These are phyloP conservation scores for Plasmodium yoelii DNA, from an alignment of 169 alveolate genomes.

Conservation along the genomic window DNA sequence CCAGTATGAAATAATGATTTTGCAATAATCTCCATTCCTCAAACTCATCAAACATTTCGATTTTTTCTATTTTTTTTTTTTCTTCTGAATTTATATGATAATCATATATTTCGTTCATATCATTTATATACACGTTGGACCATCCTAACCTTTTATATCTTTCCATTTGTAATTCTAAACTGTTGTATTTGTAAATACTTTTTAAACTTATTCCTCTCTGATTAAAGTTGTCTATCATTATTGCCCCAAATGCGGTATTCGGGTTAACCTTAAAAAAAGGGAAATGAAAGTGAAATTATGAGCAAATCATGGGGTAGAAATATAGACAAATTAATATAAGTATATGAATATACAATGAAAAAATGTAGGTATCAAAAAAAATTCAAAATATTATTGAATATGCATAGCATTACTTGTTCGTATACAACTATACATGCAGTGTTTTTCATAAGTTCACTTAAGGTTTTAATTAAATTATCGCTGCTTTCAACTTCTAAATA, in stretches of 20 bases:
- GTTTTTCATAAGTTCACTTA: constrained; percentile 60
- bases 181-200: constrained; percentile 66
- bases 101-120: constrained; percentile 79
- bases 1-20: constrained; percentile 70
- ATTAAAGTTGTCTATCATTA: constrained; percentile 64
- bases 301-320: background rate
- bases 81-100: constrained; percentile 68
- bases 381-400: background rate
- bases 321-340: background rate
- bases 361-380: background rate
- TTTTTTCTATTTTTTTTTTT: constrained; percentile 76
- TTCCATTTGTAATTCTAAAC: constrained; percentile 25
- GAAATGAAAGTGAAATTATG: background rate
- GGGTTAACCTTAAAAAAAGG: constrained; percentile 59
- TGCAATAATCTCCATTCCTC: constrained; percentile 85
- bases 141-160: constrained; percentile 75
- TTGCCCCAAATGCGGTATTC: constrained; percentile 70
- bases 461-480: constrained; percentile 44
- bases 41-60: constrained; percentile 83
- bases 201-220: constrained; percentile 57
- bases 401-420: constrained; percentile 62
- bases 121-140: constrained; percentile 76
- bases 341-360: background rate
- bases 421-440: constrained; percentile 73
- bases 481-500: constrained; percentile 74